These are phyloP conservation scores for Penicillium sclerotiorum DNA, from an alignment of 2,329 filamentous ascomycete genomes.

Conservation along the genomic window DNA sequence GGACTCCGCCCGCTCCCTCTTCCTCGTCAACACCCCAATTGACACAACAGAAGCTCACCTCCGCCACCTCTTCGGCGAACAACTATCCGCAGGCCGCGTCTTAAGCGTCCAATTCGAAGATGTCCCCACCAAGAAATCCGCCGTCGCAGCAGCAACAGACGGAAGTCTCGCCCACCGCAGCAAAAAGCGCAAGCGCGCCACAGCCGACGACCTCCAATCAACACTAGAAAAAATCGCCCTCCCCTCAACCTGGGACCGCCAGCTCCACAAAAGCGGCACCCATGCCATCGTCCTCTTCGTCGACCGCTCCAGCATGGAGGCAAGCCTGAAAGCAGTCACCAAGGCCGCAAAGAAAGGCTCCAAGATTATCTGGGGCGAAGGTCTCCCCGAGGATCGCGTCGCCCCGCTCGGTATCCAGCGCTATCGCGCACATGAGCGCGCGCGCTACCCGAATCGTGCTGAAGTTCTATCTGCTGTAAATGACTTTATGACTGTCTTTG, in stretches of 20 bases:
- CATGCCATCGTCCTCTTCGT: constrained; percentile 82
- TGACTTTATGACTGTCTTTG: constrained; percentile 81
- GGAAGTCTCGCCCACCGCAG: constrained; percentile 29
- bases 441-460: constrained; percentile 69
- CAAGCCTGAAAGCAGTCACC: constrained; percentile 75
- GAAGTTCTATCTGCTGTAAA: constrained; percentile 75
- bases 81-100: constrained; percentile 77
- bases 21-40: constrained; percentile 84
- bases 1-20: constrained; percentile 77
- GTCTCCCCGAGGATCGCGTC: constrained; percentile 56
- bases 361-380: constrained; percentile 69
- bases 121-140: constrained; percentile 41
- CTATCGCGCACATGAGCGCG: constrained; percentile 67
- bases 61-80: constrained; percentile 70
- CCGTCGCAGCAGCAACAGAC: constrained; percentile 21
- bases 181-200: constrained; percentile 60
- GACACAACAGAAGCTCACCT: constrained; percentile 80
- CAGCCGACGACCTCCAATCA: constrained; percentile 51
- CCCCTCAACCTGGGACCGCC: constrained; percentile 72
- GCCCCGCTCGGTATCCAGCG: constrained; percentile 57
- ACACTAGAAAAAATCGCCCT: constrained; percentile 65
- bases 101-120: constrained; percentile 75
- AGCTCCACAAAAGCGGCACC: constrained; percentile 71
- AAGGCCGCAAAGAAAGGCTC: constrained; percentile 60
- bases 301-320: constrained; percentile 75